These are phyloP conservation scores for Rhamnella rubrinervis DNA, from an alignment of 331 rosid genomes.

Conservation along the genomic window DNA sequence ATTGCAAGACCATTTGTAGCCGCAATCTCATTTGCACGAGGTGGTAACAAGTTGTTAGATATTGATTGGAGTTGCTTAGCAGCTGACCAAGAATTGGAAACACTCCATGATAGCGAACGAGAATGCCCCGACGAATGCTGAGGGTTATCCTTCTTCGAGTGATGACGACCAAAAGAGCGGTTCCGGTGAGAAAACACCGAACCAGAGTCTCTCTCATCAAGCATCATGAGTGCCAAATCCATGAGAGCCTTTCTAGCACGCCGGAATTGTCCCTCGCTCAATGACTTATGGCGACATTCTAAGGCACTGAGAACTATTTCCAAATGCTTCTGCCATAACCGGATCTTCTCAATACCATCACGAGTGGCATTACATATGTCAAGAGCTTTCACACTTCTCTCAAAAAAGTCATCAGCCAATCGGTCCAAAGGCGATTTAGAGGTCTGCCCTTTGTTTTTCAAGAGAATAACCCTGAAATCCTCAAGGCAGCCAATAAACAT, in stretches of 20 bases:
- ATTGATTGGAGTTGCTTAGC: constrained; percentile 85
- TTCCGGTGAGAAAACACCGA: constrained; percentile 65
- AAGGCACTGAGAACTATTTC: constrained; percentile 74
- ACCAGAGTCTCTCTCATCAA: constrained; percentile 73
- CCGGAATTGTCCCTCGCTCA: constrained; percentile 75
- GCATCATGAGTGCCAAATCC: constrained; percentile 80
- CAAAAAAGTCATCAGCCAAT: constrained; percentile 63
- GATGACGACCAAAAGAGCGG: constrained; percentile 82
- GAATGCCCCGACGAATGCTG: constrained; percentile 53
- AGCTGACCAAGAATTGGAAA: constrained; percentile 90
- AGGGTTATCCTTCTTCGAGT: constrained; percentile 51
- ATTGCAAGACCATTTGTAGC: constrained; percentile 65
- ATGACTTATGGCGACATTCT: constrained; percentile 57
- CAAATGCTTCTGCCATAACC: constrained; percentile 71
- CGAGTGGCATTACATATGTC: constrained; percentile 85
- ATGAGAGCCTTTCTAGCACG: constrained; percentile 86
- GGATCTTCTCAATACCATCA: constrained; percentile 77
- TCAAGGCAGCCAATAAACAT: constrained; percentile 62
- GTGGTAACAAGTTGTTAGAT: constrained; percentile 66
- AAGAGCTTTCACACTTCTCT: constrained; percentile 82
- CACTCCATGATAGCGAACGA: constrained; percentile 92
- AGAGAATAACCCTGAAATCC: constrained; percentile 60
- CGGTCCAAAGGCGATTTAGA: constrained; percentile 69
- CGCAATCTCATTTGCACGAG: constrained; percentile 65
- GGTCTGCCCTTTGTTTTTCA: constrained; percentile 46